These are phyloP conservation scores for Ligustrum vulgare DNA, from an alignment of 257 asterid genomes.

Conservation along the genomic window DNA sequence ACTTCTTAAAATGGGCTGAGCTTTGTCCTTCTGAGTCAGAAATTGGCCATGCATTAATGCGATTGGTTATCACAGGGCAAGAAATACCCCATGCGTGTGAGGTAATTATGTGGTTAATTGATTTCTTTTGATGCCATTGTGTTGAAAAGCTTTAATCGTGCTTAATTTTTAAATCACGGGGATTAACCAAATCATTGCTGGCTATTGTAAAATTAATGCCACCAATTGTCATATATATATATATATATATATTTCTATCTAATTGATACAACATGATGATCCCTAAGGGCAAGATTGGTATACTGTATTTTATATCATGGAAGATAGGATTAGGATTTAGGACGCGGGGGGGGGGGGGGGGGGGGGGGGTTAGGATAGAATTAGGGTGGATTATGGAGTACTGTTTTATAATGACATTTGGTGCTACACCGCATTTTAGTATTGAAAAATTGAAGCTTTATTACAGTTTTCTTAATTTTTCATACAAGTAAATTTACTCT, in stretches of 20 bases:
- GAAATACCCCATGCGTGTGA: slow-evolving; percentile 99
- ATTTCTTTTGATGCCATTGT: slow-evolving; percentile 2
- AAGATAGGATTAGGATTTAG: no score
- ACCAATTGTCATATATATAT: neutral
- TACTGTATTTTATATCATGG: no score
- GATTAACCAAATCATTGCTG: slow-evolving; percentile 4
- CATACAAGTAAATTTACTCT: no score
- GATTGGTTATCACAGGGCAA: slow-evolving; percentile 94
- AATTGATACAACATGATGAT: slow-evolving; percentile 8
- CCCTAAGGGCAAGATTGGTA: neutral
- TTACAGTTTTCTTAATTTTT: no score
- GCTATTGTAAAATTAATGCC: neutral
- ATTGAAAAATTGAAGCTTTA: no score
- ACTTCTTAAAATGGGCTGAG: slow-evolving; percentile 98
- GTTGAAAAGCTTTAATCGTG: slow-evolving; percentile 1
- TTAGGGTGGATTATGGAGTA: no score
- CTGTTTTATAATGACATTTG: no score
- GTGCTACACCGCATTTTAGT: no score
- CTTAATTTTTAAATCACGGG: neutral
- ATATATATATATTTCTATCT: neutral
- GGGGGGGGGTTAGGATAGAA: no score
- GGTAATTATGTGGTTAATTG: slow-evolving; percentile 40
- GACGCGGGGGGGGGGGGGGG: no score
- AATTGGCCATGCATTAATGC: slow-evolving; percentile 95
- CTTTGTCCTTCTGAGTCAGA: slow-evolving; percentile 96